Evolutionary conservation across 2,329 filamentous ascomycete species (phyloP).

Genomic region (Diaporthe amygdali): DNA sequence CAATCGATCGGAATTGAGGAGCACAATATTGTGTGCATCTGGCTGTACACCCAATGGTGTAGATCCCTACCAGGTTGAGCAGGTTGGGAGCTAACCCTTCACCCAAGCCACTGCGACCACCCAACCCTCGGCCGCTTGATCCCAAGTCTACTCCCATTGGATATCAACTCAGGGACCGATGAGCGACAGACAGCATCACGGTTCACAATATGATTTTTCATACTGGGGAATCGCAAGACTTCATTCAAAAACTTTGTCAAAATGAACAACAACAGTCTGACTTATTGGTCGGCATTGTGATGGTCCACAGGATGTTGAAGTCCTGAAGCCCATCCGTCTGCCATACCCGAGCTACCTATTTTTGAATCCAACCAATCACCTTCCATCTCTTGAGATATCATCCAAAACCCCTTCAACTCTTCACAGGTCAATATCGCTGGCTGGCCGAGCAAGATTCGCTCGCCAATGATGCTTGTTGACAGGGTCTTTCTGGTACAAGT

Average conservation of each 20-base stretch:
- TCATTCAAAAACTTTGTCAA: background rate
- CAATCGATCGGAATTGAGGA: background rate
- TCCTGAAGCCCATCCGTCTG: background rate
- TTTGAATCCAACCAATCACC: background rate
- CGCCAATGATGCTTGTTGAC: conserved; percentile 51
- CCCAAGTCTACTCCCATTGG: background rate
- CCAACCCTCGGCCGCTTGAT: too few relatives aligned
- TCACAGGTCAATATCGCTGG: conserved; percentile 43
- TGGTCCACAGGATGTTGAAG: background rate
- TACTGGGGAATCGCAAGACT: background rate
- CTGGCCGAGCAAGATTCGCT: conserved; percentile 45
- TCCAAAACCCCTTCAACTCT: background rate
- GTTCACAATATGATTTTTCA: background rate
- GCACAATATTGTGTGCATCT: too few relatives aligned
- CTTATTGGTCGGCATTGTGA: background rate
- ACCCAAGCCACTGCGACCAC: too few relatives aligned
- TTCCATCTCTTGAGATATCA: background rate
- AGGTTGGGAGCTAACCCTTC: too few relatives aligned
- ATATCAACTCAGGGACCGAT: background rate
- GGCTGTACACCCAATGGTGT: too few relatives aligned
- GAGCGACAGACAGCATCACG: background rate
- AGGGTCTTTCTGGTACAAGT: conserved; percentile 53
- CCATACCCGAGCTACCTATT: background rate
- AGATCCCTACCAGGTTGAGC: too few relatives aligned
- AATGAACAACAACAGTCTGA: too few relatives aligned